These are phyloP conservation scores for Xerocomus potaroensis DNA, from an alignment of 768 basidiomycete species.

Conservation along the genomic window DNA sequence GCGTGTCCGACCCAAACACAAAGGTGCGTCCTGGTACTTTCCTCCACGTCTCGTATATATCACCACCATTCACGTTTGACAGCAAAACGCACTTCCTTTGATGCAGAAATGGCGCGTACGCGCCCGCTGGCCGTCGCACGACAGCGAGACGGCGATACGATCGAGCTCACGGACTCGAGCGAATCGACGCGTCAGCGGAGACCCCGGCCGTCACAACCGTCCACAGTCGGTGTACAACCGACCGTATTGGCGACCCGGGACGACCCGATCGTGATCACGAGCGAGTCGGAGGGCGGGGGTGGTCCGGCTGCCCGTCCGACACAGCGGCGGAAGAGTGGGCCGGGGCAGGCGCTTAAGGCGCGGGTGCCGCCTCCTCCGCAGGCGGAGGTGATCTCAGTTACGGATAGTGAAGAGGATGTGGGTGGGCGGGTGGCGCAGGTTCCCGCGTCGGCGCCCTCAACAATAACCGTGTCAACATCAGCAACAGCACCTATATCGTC, in stretches of 20 bases:
- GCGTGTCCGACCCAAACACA: conserved; percentile 11
- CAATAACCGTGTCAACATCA: too few species aligned
- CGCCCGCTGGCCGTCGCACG: conserved; percentile 14
- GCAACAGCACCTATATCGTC: background rate
- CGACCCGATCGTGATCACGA: conserved; percentile 24
- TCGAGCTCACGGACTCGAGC: conserved; percentile 26
- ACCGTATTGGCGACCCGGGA: background rate
- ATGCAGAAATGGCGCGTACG: conserved; percentile 1
- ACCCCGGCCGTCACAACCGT: too few species aligned
- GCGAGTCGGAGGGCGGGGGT: conserved; percentile 19
- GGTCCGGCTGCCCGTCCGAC: background rate
- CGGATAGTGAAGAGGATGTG: conserved; percentile 23
- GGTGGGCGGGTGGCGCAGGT: background rate
- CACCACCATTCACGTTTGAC: background rate
- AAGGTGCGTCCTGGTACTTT: conserved; percentile 7
- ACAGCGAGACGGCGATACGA: background rate
- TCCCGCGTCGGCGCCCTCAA: background rate
- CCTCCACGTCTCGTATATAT: background rate
- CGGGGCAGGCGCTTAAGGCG: background rate
- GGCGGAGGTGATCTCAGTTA: conserved; percentile 27
- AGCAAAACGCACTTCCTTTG: conserved; percentile 14
- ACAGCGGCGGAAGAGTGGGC: conserved; percentile 3
- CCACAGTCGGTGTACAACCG: background rate
- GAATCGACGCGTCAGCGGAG: conserved; percentile 4
- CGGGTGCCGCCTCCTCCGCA: conserved; percentile 7